These are phyloP conservation scores for Sarocladium brachiariae DNA, from an alignment of 2,329 filamentous ascomycete species.

Conservation along the genomic window DNA sequence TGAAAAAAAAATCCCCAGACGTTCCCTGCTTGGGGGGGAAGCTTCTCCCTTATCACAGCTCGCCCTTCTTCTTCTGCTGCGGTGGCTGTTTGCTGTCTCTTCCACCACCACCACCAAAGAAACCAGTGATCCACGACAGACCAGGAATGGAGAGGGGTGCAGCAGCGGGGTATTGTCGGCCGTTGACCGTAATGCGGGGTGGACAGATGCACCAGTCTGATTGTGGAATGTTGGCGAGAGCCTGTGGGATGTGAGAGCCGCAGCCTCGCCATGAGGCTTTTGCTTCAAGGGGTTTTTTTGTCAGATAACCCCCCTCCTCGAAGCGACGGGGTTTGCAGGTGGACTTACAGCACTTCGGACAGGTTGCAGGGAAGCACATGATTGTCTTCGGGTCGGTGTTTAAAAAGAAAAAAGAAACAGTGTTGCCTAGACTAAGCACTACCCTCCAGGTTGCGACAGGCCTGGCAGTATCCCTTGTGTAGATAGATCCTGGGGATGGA, in stretches of 20 bases:
- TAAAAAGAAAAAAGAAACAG: no score
- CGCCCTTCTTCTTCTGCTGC: slow-evolving; percentile 13
- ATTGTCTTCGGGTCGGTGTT: no score
- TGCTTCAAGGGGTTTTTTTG: slow-evolving; percentile 25
- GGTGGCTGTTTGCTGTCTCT: not conserved
- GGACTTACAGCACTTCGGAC: slow-evolving; percentile 34
- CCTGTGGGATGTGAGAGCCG: slow-evolving; percentile 38
- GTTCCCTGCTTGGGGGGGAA: no score
- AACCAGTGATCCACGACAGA: slow-evolving; percentile 28
- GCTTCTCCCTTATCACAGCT: no score
- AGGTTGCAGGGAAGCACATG: slow-evolving; percentile 36
- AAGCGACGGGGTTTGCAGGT: no score
- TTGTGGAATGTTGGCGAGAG: slow-evolving; percentile 36
- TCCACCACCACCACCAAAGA: not conserved
- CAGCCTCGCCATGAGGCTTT: slow-evolving; percentile 45
- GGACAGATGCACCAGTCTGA: slow-evolving; percentile 41
- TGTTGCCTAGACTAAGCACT: no score
- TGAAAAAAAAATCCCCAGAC: no score
- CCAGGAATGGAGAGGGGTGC: slow-evolving; percentile 33
- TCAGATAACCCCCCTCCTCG: no score
- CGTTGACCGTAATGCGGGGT: slow-evolving; percentile 35
- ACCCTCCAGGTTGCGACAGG: no score
- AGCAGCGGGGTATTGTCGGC: slow-evolving; percentile 38
- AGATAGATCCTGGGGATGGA: no score
- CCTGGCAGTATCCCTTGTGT: no score